phyloP scores from a whole-genome alignment of 177 flowering plant genomes.

The Telopea speciosissima region DNA sequence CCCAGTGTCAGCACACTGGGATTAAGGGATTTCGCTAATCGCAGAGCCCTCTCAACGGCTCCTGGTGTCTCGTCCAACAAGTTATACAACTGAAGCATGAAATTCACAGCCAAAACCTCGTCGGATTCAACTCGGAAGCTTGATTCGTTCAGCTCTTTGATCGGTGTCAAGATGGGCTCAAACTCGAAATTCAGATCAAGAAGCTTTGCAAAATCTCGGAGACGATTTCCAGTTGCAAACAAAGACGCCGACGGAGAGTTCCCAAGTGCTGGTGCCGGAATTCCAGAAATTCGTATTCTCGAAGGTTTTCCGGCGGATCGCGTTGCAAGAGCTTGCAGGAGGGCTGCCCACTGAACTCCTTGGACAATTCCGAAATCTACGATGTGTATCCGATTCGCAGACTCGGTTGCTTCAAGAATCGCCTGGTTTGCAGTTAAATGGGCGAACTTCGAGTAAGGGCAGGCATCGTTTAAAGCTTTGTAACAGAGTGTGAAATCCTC shows the following conservation, averaged over 20 bases:
- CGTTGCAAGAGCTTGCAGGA: conserved; percentile 81
- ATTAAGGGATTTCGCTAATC: conserved; percentile 55
- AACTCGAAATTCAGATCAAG: conserved; percentile 74
- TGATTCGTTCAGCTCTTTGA: conserved; percentile 45
- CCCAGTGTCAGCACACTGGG: conserved; percentile 75
- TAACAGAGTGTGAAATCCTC: conserved; percentile 68
- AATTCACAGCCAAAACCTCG: conserved; percentile 70
- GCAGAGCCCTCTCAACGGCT: conserved; percentile 44
- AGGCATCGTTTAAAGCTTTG: conserved; percentile 81
- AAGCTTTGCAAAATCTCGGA: conserved; percentile 62
- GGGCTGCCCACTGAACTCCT: conserved; percentile 92
- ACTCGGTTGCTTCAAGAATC: conserved; percentile 76
- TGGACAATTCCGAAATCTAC: conserved; percentile 90
- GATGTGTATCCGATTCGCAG: conserved; percentile 64
- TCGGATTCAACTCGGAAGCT: conserved; percentile 50
- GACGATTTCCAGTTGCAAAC: conserved; percentile 68
- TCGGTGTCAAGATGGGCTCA: conserved; percentile 54
- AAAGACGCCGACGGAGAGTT: conserved; percentile 43
- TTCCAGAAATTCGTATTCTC: conserved; percentile 71
- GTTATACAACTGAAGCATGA: conserved; percentile 82
- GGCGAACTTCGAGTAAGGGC: conserved; percentile 84
- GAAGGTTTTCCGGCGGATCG: conserved; percentile 69
- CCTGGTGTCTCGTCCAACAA: conserved; percentile 48
- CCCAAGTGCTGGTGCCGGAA: conserved; percentile 72
- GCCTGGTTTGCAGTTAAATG: conserved; percentile 95